Evolutionary conservation across 1,284 basidiomycete species (phyloP).

Genomic region (Agaricales sp.): DNA sequence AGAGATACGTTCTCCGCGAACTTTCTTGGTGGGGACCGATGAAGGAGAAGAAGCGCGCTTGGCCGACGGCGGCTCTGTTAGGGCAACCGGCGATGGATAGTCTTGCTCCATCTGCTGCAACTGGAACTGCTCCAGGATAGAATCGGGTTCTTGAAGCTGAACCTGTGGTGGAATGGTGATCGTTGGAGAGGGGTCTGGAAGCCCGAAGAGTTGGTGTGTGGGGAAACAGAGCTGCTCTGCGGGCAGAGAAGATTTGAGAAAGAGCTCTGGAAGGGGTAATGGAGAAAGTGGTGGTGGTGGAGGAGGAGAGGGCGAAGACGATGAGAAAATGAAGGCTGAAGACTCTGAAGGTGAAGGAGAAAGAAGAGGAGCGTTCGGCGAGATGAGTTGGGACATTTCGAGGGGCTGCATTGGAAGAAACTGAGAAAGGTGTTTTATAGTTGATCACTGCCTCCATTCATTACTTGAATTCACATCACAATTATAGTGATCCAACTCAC

Average conservation of each 20-base stretch:
- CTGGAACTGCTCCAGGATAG: too few species aligned
- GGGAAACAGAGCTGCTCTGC: not conserved
- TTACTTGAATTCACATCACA: not conserved
- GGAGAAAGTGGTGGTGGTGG: not conserved
- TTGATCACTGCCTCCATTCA: not conserved
- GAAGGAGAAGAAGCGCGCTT: not conserved
- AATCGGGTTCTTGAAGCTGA: not conserved
- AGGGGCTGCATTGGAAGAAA: not conserved
- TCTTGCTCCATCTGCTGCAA: not conserved
- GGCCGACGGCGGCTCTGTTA: not conserved
- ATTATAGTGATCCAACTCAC: not conserved
- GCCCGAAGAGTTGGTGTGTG: not conserved
- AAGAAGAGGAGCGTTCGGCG: not conserved
- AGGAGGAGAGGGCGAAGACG: not conserved
- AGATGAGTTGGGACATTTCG: conserved; percentile 1
- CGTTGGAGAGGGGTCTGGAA: not conserved
- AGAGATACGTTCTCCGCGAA: conserved; percentile 1
- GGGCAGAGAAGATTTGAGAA: not conserved
- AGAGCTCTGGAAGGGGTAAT: not conserved
- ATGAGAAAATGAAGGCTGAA: not conserved
- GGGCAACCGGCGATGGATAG: not conserved
- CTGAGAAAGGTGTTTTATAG: not conserved
- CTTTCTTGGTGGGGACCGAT: not conserved
- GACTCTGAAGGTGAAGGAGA: not conserved
- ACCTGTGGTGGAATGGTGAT: not conserved